phyloP scores from a whole-genome alignment of 2,329 filamentous ascomycete species.

The Apiospora malaysiana region DNA sequence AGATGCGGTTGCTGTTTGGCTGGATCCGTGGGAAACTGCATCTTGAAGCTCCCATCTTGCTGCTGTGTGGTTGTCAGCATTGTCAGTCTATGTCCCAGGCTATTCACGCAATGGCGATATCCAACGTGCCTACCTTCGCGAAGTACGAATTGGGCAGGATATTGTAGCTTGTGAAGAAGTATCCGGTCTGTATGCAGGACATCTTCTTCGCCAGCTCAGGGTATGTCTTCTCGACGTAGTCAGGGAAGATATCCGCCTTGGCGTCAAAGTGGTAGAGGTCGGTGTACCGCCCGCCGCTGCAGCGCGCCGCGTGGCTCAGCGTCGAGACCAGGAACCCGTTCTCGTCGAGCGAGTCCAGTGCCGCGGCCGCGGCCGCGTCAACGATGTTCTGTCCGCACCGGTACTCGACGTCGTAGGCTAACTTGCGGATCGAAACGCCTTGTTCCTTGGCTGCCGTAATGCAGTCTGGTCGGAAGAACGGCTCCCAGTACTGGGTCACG shows the following conservation, averaged over 20 bases:
- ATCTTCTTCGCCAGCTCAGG: constrained; percentile 54
- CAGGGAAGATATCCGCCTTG: constrained; percentile 56
- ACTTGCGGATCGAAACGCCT: constrained; percentile 49
- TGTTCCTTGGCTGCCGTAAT: constrained; percentile 44
- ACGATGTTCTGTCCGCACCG: constrained; percentile 61
- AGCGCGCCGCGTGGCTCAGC: constrained; percentile 53
- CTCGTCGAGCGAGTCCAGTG: constrained; percentile 45
- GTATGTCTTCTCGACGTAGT: constrained; percentile 50
- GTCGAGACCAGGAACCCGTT: constrained; percentile 56
- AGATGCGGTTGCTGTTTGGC: constrained; percentile 49
- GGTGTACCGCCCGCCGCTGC: constrained; percentile 51
- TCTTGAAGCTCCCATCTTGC: constrained; percentile 50
- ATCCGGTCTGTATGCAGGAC: constrained; percentile 57
- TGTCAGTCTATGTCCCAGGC: too few relatives aligned
- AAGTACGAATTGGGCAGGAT: constrained; percentile 54
- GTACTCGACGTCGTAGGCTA: constrained; percentile 55
- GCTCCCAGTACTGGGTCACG: constrained; percentile 62
- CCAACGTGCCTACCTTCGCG: constrained; percentile 43
- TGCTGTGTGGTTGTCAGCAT: constrained; percentile 33
- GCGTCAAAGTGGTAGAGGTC: constrained; percentile 59
- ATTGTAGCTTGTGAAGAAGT: constrained; percentile 53
- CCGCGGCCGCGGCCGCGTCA: constrained; percentile 52
- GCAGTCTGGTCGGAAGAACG: constrained; percentile 36
- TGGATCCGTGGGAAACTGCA: constrained; percentile 52
- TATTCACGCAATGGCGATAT: neutral